Conservation (phyloP, 208 protist genomes). For the Leishmania major region DNA sequence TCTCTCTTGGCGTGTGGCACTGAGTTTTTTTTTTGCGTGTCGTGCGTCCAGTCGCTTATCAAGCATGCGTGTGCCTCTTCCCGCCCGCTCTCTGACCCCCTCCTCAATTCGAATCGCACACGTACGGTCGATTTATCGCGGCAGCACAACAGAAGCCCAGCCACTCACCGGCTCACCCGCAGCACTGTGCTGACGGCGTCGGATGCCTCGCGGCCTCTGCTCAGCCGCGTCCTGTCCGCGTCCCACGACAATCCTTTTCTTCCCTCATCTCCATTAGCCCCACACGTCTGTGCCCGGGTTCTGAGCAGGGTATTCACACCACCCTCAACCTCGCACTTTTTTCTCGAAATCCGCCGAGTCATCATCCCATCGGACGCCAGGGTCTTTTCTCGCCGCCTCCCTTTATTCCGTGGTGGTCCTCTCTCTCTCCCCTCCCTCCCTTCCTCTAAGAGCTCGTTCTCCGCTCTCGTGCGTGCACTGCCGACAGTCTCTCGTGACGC, state of each 20-base stretch:
- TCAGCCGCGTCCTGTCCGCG: neutral
- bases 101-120: neutral
- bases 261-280: neutral
- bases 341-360: neutral
- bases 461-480: neutral
- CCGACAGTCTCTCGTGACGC: neutral
- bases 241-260: neutral
- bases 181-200: neutral
- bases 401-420: neutral
- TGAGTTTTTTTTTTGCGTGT: neutral
- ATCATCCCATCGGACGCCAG: neutral
- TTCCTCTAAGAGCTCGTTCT: neutral
- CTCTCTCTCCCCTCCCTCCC: neutral
- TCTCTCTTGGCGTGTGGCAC: neutral
- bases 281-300: neutral
- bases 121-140: neutral
- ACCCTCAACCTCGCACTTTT: neutral
- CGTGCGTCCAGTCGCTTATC: neutral
- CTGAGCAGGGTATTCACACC: neutral
- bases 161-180: neutral
- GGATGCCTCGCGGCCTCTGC: neutral
- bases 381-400: neutral
- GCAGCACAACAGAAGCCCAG: neutral
- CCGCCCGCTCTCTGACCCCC: neutral
- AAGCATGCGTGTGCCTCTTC: neutral